Evolutionary conservation across 1,284 basidiomycete species (phyloP), one percentile per base, ranked within the genome.

Genomic region (Malassezia japonica): DNA sequence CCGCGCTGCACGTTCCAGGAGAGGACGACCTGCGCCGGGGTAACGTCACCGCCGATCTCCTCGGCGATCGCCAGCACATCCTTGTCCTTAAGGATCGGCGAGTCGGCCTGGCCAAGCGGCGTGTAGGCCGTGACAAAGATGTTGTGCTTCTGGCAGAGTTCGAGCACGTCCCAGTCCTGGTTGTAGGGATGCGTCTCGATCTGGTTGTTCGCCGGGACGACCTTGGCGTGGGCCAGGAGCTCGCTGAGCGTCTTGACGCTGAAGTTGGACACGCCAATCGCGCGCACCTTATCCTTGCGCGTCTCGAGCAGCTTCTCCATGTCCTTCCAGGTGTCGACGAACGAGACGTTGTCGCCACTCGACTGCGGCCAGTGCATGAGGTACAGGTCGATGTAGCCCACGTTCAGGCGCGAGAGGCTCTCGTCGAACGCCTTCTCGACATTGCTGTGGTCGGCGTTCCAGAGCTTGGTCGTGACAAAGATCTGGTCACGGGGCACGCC

Each of bases 401-500:
- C 79, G 47, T 80, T 79, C 38, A 90, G 81, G 64, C 81, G 79
- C 61, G 78, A 75, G 45, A 90, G 77, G 27, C 85, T 86, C 48
- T 78, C 80, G 64, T 83, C 82, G 67, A 84, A 55, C 4, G 85
- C 85, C 9, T 40, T 50, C 37, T 59, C 60, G 1, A 55, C 55
- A 23, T 62, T 53, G 32, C 59, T 40, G 16, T 60, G 59, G 32
- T 48, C 40, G 3, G 46, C 43, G 80, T 79, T 76, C 80, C 83
- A 85, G 27, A 89, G 77, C 75, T 91, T 88, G 53, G 83, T 84
- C 3, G 87, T 86, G 50, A 91, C 81, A 72, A 86, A 91, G 52
- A 92, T 78, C 56, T 91, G 83, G 29, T 80, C 79, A 59, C 88
- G 80, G 40, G 82, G 81, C 16, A 90, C 74, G 23, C 77, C 86